Percentiles rank a stretch among this genome's conserved stretches.
Evolutionary conservation across 2,329 filamentous ascomycete genomes (phyloP).

Genomic region (Fusarium ramigenum): DNA sequence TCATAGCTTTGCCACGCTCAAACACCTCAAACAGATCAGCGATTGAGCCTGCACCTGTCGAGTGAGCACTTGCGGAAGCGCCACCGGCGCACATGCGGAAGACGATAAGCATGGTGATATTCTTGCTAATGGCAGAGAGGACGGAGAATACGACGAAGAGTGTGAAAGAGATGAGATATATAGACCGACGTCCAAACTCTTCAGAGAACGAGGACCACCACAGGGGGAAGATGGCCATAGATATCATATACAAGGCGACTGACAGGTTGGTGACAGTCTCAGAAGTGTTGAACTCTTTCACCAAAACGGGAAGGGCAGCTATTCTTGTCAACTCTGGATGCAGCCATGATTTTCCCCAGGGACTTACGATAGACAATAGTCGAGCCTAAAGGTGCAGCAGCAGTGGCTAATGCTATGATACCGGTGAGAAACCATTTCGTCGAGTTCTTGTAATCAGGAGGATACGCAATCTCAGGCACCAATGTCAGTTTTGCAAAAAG

Average conservation of each 20-base stretch:
- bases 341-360: neutral
- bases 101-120: constrained; percentile 79
- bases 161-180: constrained; percentile 79
- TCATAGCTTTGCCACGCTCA: constrained; percentile 82
- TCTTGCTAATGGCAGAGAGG: constrained; percentile 73
- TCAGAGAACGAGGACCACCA: constrained; percentile 91
- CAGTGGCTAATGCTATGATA: constrained; percentile 79
- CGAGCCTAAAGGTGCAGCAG: constrained; percentile 83
- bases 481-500: constrained; percentile 76
- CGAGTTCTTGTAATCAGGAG: constrained; percentile 74
- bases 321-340: constrained; percentile 10
- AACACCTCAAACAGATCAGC: constrained; percentile 80
- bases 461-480: constrained; percentile 80
- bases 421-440: constrained; percentile 89
- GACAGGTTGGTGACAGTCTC: constrained; percentile 77
- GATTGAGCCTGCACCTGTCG: constrained; percentile 84
- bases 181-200: constrained; percentile 74
- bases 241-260: constrained; percentile 82
- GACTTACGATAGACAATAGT: constrained; percentile 82
- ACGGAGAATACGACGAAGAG: constrained; percentile 78
- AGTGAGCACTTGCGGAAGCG: constrained; percentile 81
- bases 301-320: constrained; percentile 76
- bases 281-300: constrained; percentile 68
- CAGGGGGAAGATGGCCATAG: constrained; percentile 84
- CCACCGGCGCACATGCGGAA: constrained; percentile 80